A percentile compares a stretch with the other conserved stretches of the same genome.
Evolutionary conservation across 768 basidiomycete genomes (phyloP).

Genomic region (Naganishia vishniacii): DNA sequence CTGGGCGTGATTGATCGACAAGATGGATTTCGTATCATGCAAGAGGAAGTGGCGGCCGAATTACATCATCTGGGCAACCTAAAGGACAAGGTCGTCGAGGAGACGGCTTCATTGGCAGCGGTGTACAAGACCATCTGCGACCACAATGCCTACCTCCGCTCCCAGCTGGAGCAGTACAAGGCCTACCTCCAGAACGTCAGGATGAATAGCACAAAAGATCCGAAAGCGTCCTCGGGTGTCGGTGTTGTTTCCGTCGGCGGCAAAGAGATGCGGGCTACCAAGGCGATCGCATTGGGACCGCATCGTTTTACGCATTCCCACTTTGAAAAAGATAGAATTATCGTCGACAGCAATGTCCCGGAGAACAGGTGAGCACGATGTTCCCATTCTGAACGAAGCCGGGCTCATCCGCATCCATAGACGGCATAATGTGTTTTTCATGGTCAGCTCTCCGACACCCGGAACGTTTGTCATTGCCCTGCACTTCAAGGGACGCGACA

Average conservation of each 20-base stretch:
- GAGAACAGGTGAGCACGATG: conserved; percentile 90
- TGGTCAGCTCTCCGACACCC: conserved; percentile 93
- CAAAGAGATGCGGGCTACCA: conserved; percentile 88
- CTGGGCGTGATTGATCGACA: conserved; percentile 70
- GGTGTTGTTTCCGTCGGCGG: conserved; percentile 94
- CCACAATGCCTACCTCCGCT: conserved; percentile 94
- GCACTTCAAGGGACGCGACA: conserved; percentile 97
- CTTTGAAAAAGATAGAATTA: conserved; percentile 97
- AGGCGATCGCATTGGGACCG: conserved; percentile 82
- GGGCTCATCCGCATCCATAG: conserved; percentile 56
- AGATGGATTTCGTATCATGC: conserved; percentile 90
- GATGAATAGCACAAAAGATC: conserved; percentile 74
- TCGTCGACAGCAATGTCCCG: conserved; percentile 97
- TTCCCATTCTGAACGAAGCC: too few relatives aligned
- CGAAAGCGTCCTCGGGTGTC: conserved; percentile 71
- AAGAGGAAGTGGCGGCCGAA: conserved; percentile 92
- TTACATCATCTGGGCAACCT: conserved; percentile 93
- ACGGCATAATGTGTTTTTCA: conserved; percentile 97
- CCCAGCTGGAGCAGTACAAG: conserved; percentile 98
- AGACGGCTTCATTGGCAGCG: conserved; percentile 86
- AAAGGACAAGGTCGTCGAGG: conserved; percentile 86
- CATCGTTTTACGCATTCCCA: conserved; percentile 98
- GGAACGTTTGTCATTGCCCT: conserved; percentile 98
- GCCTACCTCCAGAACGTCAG: conserved; percentile 97
- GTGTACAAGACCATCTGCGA: conserved; percentile 99